Percentiles rank a stretch among this genome's conserved stretches.
phyloP scores from a whole-genome alignment of 179 eudicot species.

The Nepenthes alata region DNA sequence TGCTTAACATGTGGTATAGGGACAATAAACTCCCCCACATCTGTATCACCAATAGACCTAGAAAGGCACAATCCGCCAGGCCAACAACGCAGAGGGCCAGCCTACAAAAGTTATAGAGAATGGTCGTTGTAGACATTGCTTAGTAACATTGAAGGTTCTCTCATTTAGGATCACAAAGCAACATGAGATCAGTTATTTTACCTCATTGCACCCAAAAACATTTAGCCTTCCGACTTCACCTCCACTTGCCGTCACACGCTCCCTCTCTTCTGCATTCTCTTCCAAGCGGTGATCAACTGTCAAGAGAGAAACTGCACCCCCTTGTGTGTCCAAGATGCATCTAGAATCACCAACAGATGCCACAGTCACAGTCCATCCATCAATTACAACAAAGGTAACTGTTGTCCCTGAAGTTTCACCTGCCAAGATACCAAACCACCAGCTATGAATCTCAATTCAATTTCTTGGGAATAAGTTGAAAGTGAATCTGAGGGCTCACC shows the following conservation, averaged over 20 bases:
- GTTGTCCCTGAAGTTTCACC: conserved; percentile 84
- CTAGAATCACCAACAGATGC: conserved; percentile 89
- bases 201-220: conserved; percentile 61
- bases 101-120: conserved; percentile 18
- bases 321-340: conserved; percentile 73
- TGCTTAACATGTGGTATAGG: conserved; percentile 88
- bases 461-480: not conserved
- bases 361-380: conserved; percentile 76
- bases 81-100: conserved; percentile 85
- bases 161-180: not conserved
- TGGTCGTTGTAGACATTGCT: not conserved
- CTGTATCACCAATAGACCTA: conserved; percentile 82
- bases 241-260: conserved; percentile 75
- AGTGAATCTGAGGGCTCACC: conserved; percentile 20
- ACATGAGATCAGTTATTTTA: conserved; percentile 10
- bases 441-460: not conserved
- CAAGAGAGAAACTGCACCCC: conserved; percentile 57
- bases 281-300: conserved; percentile 78
- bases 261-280: conserved; percentile 68
- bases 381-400: conserved; percentile 70
- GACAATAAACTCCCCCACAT: conserved; percentile 79
- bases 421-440: conserved; percentile 13
- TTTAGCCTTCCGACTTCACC: conserved; percentile 80
- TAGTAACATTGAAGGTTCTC: not conserved
- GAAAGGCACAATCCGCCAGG: conserved; percentile 88